Percentiles rank a stretch among this genome's conserved stretches.
Conservation (phyloP, 2,329 filamentous ascomycete genomes). For the Harringtonia aguacate region DNA sequence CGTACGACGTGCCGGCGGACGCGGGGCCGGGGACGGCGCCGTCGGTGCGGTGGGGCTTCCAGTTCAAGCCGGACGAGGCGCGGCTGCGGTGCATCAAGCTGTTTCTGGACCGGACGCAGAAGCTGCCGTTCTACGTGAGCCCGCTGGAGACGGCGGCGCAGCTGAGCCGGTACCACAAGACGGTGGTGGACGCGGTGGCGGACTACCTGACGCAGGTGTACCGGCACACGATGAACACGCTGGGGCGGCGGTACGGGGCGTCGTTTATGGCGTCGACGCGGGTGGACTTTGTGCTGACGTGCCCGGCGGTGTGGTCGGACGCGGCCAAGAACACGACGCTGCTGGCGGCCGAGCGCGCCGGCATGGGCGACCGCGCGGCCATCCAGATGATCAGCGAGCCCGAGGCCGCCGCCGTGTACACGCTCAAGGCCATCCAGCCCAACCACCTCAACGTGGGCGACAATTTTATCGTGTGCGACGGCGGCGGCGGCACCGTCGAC, state of each 20-base stretch:
- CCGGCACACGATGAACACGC: conserved; percentile 66
- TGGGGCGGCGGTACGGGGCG: conserved; percentile 64
- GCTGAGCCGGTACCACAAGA: conserved; percentile 64
- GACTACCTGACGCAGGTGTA: conserved; percentile 72
- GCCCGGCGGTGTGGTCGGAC: conserved; percentile 77
- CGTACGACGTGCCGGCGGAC: conserved; percentile 37
- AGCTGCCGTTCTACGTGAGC: conserved; percentile 70
- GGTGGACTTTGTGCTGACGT: conserved; percentile 71
- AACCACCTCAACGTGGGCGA: conserved; percentile 61
- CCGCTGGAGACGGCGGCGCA: conserved; percentile 67
- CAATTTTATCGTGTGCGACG: conserved; percentile 53
- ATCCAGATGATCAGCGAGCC: conserved; percentile 75
- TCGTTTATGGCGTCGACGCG: conserved; percentile 67
- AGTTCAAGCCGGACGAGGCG: conserved; percentile 68
- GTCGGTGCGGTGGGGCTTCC: conserved; percentile 66
- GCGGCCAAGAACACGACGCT: conserved; percentile 76
- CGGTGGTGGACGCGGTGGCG: conserved; percentile 66
- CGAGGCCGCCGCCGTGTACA: conserved; percentile 71
- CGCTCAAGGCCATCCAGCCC: conserved; percentile 67
- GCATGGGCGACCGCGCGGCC: conserved; percentile 60
- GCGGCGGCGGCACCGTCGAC: conserved; percentile 58
- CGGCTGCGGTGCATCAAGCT: conserved; percentile 75
- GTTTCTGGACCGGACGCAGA: conserved; percentile 71
- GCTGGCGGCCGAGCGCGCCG: conserved; percentile 65
- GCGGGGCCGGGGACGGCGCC: conserved; percentile 26